A percentile compares a stretch with the other conserved stretches of the same genome.
These are phyloP conservation scores for Chloris gayana DNA, from an alignment of 176 grass and related monocot species.

Conservation along the genomic window DNA sequence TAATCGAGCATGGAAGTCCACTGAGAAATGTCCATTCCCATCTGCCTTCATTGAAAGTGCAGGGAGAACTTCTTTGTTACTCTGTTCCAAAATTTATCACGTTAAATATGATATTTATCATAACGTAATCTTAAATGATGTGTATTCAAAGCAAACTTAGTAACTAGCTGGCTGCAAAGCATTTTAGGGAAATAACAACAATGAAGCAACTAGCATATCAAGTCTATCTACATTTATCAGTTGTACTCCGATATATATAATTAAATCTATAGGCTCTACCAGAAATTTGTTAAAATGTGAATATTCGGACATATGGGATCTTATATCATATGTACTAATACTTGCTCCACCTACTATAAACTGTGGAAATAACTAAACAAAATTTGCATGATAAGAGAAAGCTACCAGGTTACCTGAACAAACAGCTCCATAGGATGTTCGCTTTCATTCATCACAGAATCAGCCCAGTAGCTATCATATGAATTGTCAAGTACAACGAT, in stretches of 20 bases:
- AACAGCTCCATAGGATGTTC: constrained; percentile 65
- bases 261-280: background rate
- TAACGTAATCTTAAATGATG: background rate
- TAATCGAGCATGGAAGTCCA: constrained; percentile 83
- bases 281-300: constrained; percentile 5
- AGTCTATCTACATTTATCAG: background rate
- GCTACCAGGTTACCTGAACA: constrained; percentile 68
- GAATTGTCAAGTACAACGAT: constrained; percentile 76
- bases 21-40: constrained; percentile 63
- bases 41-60: constrained; percentile 66
- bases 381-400: background rate
- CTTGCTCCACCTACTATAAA: background rate
- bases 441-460: constrained; percentile 53
- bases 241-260: background rate
- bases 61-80: constrained; percentile 78
- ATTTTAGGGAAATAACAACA: background rate
- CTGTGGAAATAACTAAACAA: background rate
- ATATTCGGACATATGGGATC: background rate
- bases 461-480: constrained; percentile 55
- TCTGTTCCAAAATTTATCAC: constrained; percentile 56
- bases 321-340: background rate
- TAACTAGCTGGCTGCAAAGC: background rate
- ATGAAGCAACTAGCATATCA: background rate
- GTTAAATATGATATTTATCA: constrained; percentile 6
- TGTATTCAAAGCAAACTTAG: background rate